These are phyloP conservation scores for Lichtheimia corymbifera DNA, from an alignment of 371 early-diverging fungal genomes.

Conservation along the genomic window DNA sequence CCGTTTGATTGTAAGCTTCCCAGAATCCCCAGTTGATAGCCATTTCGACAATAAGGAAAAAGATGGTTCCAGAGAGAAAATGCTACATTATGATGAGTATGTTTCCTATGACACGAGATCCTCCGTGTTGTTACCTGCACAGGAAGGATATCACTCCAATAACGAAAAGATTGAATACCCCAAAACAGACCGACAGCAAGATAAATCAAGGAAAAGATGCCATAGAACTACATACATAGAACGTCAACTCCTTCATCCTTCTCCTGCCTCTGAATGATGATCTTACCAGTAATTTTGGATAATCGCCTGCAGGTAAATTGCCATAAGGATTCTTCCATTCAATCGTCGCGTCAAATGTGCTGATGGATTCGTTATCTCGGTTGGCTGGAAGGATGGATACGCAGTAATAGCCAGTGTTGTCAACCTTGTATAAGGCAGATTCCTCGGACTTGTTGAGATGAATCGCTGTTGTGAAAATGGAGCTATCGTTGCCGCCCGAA, in stretches of 20 bases:
- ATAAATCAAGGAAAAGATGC: conserved; percentile 71
- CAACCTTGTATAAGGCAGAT: conserved; percentile 50
- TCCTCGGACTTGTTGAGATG: conserved; percentile 23
- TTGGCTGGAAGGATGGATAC: conserved; percentile 40
- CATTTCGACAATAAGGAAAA: conserved; percentile 42
- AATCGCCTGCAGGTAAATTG: conserved; percentile 82
- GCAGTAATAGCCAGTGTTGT: conserved; percentile 75
- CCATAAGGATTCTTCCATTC: conserved; percentile 84
- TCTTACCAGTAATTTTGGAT: conserved; percentile 78
- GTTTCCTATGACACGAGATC: background rate
- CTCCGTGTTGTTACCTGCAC: conserved; percentile 58
- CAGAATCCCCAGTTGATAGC: conserved; percentile 84
- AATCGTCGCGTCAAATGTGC: conserved; percentile 55
- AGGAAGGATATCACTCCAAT: conserved; percentile 87
- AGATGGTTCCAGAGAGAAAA: conserved; percentile 4
- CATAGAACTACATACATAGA: conserved; percentile 58
- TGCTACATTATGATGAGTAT: conserved; percentile 14
- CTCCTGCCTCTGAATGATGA: background rate
- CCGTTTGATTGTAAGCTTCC: conserved; percentile 74
- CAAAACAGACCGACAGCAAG: conserved; percentile 74
- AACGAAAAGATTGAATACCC: conserved; percentile 72
- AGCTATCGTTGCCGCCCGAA: conserved; percentile 24
- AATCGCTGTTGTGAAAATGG: conserved; percentile 40
- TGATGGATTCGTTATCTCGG: conserved; percentile 21
- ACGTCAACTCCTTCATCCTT: background rate